These are phyloP conservation scores for Phialophora verrucosa DNA, from an alignment of 2,329 filamentous ascomycete species.

Conservation along the genomic window DNA sequence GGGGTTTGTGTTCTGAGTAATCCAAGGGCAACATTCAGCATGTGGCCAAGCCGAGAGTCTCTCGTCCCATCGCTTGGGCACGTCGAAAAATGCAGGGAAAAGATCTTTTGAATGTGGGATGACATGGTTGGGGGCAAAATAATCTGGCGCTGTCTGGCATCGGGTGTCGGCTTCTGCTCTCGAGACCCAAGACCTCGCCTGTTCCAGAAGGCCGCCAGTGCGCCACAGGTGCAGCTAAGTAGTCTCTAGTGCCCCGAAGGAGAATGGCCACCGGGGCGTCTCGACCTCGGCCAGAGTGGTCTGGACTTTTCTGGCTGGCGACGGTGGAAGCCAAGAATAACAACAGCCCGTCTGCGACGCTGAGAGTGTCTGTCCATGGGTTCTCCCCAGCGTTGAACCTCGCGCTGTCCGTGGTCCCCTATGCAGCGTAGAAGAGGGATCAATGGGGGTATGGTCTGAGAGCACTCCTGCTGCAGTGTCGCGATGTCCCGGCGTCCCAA, in stretches of 20 bases:
- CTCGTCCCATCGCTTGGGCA: neutral
- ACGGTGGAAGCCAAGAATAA: neutral
- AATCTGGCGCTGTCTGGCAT: neutral
- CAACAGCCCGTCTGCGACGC: neutral
- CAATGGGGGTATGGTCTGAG: neutral
- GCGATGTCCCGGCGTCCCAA: no score
- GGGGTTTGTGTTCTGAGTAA: neutral
- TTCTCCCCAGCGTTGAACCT: neutral
- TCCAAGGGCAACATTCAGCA: neutral
- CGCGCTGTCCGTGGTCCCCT: neutral
- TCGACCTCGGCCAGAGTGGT: neutral
- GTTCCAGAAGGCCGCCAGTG: neutral
- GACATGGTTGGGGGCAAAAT: slow-evolving; percentile 2
- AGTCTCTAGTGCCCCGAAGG: neutral
- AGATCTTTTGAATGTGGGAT: neutral
- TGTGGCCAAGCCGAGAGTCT: neutral
- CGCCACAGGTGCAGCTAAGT: neutral
- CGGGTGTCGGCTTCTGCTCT: slow-evolving; percentile 13
- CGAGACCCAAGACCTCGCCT: neutral
- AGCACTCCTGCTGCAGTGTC: no score
- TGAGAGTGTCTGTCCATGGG: neutral
- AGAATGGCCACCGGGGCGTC: neutral
- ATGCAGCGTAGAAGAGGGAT: neutral
- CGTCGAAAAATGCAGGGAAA: neutral
- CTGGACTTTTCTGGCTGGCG: neutral